These are phyloP conservation scores for Nowakowskiella sp. DNA, from an alignment of 192 early-diverging fungal genomes.

Conservation along the genomic window DNA sequence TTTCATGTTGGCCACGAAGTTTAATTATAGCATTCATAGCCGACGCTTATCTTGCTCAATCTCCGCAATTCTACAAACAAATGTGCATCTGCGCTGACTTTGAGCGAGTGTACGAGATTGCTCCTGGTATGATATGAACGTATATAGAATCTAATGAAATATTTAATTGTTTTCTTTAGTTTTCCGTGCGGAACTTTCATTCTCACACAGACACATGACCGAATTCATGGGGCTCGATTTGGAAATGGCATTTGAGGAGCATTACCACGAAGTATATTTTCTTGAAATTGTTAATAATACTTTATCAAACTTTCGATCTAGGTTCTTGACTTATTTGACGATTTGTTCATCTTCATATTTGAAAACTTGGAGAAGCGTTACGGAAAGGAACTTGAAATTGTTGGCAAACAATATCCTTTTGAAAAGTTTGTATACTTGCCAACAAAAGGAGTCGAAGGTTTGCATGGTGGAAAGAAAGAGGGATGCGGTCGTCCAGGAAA, in stretches of 20 bases:
- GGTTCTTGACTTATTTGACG: slow-evolving; percentile 78
- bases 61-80: slow-evolving; percentile 99
- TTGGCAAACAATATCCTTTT: slow-evolving; percentile 86
- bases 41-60: slow-evolving; percentile 90
- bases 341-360: slow-evolving; percentile 88
- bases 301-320: too few species aligned
- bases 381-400: slow-evolving; percentile 72
- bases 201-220: slow-evolving; percentile 98
- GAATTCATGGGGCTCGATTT: slow-evolving; percentile 97
- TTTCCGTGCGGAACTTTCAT: slow-evolving; percentile 97
- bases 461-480: too few species aligned
- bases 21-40: slow-evolving; percentile 26
- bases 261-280: slow-evolving; percentile 88
- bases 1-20: slow-evolving; percentile 7
- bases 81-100: slow-evolving; percentile 97
- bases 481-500: too few species aligned
- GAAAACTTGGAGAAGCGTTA: slow-evolving; percentile 76
- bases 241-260: slow-evolving; percentile 98
- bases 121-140: slow-evolving; percentile 34
- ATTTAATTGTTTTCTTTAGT: slow-evolving; percentile 38
- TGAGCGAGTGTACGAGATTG: slow-evolving; percentile 97
- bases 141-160: slow-evolving; percentile 3
- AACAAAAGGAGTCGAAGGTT: too few species aligned
- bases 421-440: slow-evolving; percentile 80
- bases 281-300: not conserved